phyloP scores from a whole-genome alignment of 345 rosid genomes.

The Corchorus capsularis region DNA sequence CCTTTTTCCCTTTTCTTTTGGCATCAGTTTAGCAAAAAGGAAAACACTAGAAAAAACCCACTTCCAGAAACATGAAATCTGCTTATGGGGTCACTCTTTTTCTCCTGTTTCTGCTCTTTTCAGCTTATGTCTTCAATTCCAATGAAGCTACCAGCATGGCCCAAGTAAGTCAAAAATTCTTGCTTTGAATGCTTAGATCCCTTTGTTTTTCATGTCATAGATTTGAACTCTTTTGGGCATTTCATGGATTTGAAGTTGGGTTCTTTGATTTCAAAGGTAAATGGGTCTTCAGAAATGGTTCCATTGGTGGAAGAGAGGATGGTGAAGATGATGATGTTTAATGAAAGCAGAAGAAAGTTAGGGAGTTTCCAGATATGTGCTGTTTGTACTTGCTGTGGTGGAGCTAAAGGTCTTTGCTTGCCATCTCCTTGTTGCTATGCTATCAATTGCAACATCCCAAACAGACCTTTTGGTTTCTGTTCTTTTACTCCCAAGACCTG shows the following conservation, averaged over 20 bases:
- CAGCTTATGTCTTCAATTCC: constrained; percentile 25
- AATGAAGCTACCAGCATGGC: constrained; percentile 27
- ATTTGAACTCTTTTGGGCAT: constrained; percentile 5
- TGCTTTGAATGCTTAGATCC: constrained; percentile 24
- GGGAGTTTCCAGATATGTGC: constrained; percentile 91
- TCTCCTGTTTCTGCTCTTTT: constrained; percentile 34
- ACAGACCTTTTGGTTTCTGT: constrained; percentile 94
- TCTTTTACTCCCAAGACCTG: constrained; percentile 97
- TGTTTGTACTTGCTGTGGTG: constrained; percentile 95
- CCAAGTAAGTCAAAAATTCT: constrained; percentile 39
- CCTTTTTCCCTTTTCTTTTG: not conserved
- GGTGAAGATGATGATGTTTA: constrained; percentile 49
- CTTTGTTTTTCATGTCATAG: constrained; percentile 15
- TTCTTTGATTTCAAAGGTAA: constrained; percentile 41
- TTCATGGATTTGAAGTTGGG: constrained; percentile 28
- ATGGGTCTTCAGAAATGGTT: constrained; percentile 51
- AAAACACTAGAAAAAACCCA: not conserved
- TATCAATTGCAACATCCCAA: constrained; percentile 96
- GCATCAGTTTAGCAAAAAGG: not conserved
- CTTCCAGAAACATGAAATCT: constrained; percentile 14
- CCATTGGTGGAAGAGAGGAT: constrained; percentile 59
- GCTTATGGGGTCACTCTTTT: not conserved
- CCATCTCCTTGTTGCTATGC: constrained; percentile 96
- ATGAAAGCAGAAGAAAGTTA: constrained; percentile 80
- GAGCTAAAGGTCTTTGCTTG: constrained; percentile 74